Evolutionary conservation across 2,329 filamentous ascomycete genomes (phyloP).

Genomic region (Didymella keratinophila): DNA sequence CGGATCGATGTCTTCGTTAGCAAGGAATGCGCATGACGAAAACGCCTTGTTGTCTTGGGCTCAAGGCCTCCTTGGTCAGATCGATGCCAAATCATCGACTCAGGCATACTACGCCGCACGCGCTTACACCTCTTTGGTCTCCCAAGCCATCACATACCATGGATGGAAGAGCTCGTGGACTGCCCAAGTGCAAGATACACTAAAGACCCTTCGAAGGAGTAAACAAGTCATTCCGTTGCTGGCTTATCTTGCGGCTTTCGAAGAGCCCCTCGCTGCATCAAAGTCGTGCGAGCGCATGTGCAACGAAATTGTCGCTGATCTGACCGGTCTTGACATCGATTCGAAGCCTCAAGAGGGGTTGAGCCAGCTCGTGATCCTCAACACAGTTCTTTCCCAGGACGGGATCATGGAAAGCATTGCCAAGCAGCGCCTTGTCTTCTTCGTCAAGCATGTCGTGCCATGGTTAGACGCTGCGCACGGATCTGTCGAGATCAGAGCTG

Average conservation of each 20-base stretch:
- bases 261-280: slow-evolving; percentile 58
- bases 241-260: slow-evolving; percentile 59
- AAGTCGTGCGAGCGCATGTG: slow-evolving; percentile 61
- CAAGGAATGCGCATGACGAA: slow-evolving; percentile 21
- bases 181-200: slow-evolving; percentile 45
- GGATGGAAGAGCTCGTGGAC: slow-evolving; percentile 51
- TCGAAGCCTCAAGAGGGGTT: slow-evolving; percentile 55
- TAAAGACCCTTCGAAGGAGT: slow-evolving; percentile 43
- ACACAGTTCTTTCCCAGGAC: slow-evolving; percentile 61
- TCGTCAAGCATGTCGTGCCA: slow-evolving; percentile 77
- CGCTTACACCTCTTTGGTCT: slow-evolving; percentile 48
- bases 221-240: slow-evolving; percentile 57
- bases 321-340: slow-evolving; percentile 63
- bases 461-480: slow-evolving; percentile 67
- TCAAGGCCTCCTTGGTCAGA: slow-evolving; percentile 32
- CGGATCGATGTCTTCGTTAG: slow-evolving; percentile 24
- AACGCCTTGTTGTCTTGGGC: slow-evolving; percentile 40
- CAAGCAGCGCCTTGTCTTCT: slow-evolving; percentile 77
- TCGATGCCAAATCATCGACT: slow-evolving; percentile 32
- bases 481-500: slow-evolving; percentile 64
- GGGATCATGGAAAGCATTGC: slow-evolving; percentile 59
- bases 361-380: slow-evolving; percentile 61
- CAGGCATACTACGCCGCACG: slow-evolving; percentile 54
- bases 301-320: slow-evolving; percentile 67
- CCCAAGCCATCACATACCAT: slow-evolving; percentile 53